Base-by-base conservation (phyloP, 2,329 filamentous ascomycete species). In the Alternaria triticina region DNA sequence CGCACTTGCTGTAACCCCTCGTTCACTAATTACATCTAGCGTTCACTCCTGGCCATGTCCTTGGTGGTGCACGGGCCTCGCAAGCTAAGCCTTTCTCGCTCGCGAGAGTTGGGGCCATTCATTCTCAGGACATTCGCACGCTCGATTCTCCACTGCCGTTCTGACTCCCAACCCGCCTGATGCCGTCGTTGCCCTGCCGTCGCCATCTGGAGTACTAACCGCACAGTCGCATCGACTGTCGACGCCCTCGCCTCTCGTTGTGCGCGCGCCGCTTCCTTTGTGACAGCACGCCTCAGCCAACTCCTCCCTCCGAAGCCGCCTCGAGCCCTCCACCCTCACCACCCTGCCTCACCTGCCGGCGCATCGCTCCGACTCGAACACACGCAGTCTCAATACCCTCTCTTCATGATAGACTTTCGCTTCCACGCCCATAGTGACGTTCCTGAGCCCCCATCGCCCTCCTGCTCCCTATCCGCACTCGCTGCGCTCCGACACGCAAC, bases 261-360 rank as follows among this genome's bases (percentile, higher is more conserved):
- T 40, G 70, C 69, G 70, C 73, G 67, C 69, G 64, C 74, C 56
- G 50, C 63, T 65, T 67, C 70, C 73, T 73, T 75, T 75, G 69
- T 74, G 71, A 63, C 52, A 54, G 64, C 67, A 36, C 44, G 40
- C 64, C 61, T 61, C 70, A 56, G 64, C 66, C 67, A 61, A 59
- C 63, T 67, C 63, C 74, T 65, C 68, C 69, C 64, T 59, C 56
- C 61, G 49, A 67, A 70, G 62, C 74, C 72, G 65, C 73, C 70
- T 70, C 65, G 66, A 62, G 61, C 59, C 61, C 62, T 64, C 69
- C 70, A 60, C 62, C 64, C 68, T 68, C 66, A 67, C 65, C 70
- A 54, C 58, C 47, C 40, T 66, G 59, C 64, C 68, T 64, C 57
- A 65, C 60, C 68, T 57, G 40, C 64, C 63, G 50, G 75, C 77